Evolutionary conservation across 2,329 filamentous ascomycete genomes (phyloP).

Genomic region (Fusarium sp.): DNA sequence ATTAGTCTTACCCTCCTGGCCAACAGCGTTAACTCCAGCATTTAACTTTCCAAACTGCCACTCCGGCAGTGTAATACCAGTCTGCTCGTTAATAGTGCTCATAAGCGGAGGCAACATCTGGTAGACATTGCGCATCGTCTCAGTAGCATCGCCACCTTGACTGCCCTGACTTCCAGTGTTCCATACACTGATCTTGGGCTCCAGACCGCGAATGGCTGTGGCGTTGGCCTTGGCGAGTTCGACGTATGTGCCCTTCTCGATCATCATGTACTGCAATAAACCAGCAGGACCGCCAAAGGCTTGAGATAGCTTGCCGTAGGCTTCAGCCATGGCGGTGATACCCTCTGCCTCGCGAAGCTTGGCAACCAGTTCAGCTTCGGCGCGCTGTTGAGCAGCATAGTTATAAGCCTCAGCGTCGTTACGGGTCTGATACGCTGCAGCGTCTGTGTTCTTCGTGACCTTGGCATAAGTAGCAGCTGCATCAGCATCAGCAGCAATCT

Average conservation of each 20-base stretch:
- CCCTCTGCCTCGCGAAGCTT: conserved; percentile 83
- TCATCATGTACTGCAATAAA: conserved; percentile 87
- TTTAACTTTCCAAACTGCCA: conserved; percentile 74
- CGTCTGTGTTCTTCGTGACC: conserved; percentile 65
- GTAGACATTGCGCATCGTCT: conserved; percentile 80
- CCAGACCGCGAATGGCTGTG: conserved; percentile 77
- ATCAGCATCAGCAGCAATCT: conserved; percentile 58
- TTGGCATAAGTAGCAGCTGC: conserved; percentile 63
- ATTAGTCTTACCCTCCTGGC: conserved; percentile 41
- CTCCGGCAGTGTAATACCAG: conserved; percentile 81
- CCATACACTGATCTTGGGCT: conserved; percentile 93
- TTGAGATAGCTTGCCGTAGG: conserved; percentile 77
- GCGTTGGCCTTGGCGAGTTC: conserved; percentile 84
- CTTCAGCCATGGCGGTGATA: conserved; percentile 80
- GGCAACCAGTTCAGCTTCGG: conserved; percentile 69
- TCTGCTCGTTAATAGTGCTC: conserved; percentile 89
- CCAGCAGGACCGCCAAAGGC: conserved; percentile 84
- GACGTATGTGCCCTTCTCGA: conserved; percentile 83
- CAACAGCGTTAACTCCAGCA: conserved; percentile 52
- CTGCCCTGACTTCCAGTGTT: conserved; percentile 75
- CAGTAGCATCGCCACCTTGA: conserved; percentile 65
- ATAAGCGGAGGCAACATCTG: conserved; percentile 86
- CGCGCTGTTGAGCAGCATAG: conserved; percentile 59
- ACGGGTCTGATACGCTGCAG: conserved; percentile 62
- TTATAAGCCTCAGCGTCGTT: conserved; percentile 58